phyloP scores from a whole-genome alignment of 352 stramenopile genomes.

The Achlya hypogyna region DNA sequence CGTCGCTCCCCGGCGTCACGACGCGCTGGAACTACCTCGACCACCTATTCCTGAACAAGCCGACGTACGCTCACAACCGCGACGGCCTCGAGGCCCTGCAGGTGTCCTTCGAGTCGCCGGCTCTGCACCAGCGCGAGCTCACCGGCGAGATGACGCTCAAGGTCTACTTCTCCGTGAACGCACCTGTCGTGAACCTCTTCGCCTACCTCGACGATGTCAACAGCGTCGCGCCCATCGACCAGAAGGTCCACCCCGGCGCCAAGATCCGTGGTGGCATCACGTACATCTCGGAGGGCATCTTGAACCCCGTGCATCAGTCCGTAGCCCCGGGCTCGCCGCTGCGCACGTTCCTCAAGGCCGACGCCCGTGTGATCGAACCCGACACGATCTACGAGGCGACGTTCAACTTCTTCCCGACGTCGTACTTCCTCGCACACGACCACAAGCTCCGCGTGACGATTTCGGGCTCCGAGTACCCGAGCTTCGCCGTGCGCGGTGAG shows the following conservation, averaged over 20 bases:
- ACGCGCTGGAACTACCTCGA: slow-evolving; percentile 63
- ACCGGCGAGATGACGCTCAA: slow-evolving; percentile 63
- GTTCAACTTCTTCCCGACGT: slow-evolving; percentile 63
- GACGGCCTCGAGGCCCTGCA: slow-evolving; percentile 38
- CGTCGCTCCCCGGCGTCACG: slow-evolving; percentile 13
- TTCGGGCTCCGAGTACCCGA: slow-evolving; percentile 32
- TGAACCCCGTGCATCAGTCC: slow-evolving; percentile 62
- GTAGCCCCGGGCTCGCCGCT: slow-evolving; percentile 49
- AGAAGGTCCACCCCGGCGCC: slow-evolving; percentile 47
- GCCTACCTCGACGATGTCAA: slow-evolving; percentile 74
- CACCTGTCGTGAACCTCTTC: slow-evolving; percentile 45
- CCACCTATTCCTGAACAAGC: slow-evolving; percentile 61
- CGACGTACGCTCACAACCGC: slow-evolving; percentile 75
- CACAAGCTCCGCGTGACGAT: slow-evolving; percentile 71
- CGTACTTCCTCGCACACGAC: slow-evolving; percentile 66
- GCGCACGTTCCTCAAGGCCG: slow-evolving; percentile 52
- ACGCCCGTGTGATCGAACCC: slow-evolving; percentile 48
- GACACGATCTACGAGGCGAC: slow-evolving; percentile 68
- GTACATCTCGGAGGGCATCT: slow-evolving; percentile 69
- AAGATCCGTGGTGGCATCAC: slow-evolving; percentile 45
- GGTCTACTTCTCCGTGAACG: slow-evolving; percentile 72
- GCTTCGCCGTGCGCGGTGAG: slow-evolving; percentile 38
- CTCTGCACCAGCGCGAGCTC: slow-evolving; percentile 50
- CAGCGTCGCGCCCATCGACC: slow-evolving; percentile 55
- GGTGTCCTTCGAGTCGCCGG: slow-evolving; percentile 48